Evolutionary conservation across 495 filamentous ascomycete species (phyloP).

Genomic region (Niebla homalea): DNA sequence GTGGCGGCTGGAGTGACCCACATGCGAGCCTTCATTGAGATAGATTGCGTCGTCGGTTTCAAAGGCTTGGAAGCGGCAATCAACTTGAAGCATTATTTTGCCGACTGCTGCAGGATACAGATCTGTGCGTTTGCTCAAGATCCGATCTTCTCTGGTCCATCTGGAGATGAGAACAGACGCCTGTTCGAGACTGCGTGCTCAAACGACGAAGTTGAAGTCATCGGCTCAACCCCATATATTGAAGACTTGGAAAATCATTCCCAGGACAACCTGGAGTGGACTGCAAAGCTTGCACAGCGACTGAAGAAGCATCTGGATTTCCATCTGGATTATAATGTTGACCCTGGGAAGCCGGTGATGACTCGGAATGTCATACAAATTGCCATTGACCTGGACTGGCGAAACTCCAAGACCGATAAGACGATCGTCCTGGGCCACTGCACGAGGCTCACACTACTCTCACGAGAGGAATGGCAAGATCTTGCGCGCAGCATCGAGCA

Average conservation of each 20-base stretch:
- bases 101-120: slow-evolving; percentile 44
- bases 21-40: slow-evolving; percentile 63
- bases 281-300: slow-evolving; percentile 34
- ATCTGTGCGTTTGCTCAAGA: slow-evolving; percentile 66
- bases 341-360: slow-evolving; percentile 22
- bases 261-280: slow-evolving; percentile 51
- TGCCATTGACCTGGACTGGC: slow-evolving; percentile 30
- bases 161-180: slow-evolving; percentile 31
- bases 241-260: slow-evolving; percentile 37
- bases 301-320: slow-evolving; percentile 51
- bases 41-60: slow-evolving; percentile 47
- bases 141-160: slow-evolving; percentile 45
- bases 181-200: slow-evolving; percentile 37
- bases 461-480: slow-evolving; percentile 32
- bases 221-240: slow-evolving; percentile 63
- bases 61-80: slow-evolving; percentile 47
- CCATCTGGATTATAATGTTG: slow-evolving; percentile 61
- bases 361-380: background rate
- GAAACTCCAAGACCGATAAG: slow-evolving; percentile 29
- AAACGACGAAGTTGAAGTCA: slow-evolving; percentile 37
- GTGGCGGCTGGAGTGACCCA: slow-evolving; percentile 52
- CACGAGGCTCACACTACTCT: slow-evolving; percentile 49
- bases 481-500: slow-evolving; percentile 31
- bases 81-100: slow-evolving; percentile 42
- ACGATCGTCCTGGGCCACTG: slow-evolving; percentile 57